Conservation (phyloP, 2,329 filamentous ascomycete species). For the Fulvia fulva region DNA sequence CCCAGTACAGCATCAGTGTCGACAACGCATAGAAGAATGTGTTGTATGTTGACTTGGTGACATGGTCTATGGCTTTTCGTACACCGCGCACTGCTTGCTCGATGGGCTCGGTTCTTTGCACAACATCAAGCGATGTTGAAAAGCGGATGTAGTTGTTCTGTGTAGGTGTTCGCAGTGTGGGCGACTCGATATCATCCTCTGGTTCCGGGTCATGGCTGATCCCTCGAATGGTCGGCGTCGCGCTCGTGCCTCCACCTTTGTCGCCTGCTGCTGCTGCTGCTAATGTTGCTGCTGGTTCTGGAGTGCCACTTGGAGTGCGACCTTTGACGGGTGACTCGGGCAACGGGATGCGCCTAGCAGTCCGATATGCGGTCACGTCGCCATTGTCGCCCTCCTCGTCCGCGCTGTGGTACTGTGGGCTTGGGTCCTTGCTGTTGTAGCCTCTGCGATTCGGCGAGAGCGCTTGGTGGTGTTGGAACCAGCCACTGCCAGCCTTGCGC, state of each 20-base stretch:
- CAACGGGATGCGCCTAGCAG: conserved; percentile 47
- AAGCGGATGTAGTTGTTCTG: conserved; percentile 67
- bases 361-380: conserved; percentile 37
- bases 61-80: conserved; percentile 54
- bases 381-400: conserved; percentile 49
- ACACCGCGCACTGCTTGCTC: conserved; percentile 66
- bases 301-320: conserved; percentile 32
- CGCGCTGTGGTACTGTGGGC: conserved; percentile 56
- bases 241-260: conserved; percentile 19
- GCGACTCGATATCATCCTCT: conserved; percentile 20
- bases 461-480: conserved; percentile 47
- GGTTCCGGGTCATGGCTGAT: conserved; percentile 17
- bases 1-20: conserved; percentile 60
- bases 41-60: conserved; percentile 68
- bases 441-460: conserved; percentile 44
- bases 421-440: conserved; percentile 54
- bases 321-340: conserved; percentile 51
- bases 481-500: conserved; percentile 56
- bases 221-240: conserved; percentile 17
- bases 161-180: conserved; percentile 24
- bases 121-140: conserved; percentile 79
- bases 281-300: conserved; percentile 23
- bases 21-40: conserved; percentile 60
- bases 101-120: conserved; percentile 80
- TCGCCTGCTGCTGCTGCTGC: conserved; percentile 15